These are phyloP conservation scores for Anisogramma anomala DNA, from an alignment of 2,329 filamentous ascomycete genomes.

Conservation along the genomic window DNA sequence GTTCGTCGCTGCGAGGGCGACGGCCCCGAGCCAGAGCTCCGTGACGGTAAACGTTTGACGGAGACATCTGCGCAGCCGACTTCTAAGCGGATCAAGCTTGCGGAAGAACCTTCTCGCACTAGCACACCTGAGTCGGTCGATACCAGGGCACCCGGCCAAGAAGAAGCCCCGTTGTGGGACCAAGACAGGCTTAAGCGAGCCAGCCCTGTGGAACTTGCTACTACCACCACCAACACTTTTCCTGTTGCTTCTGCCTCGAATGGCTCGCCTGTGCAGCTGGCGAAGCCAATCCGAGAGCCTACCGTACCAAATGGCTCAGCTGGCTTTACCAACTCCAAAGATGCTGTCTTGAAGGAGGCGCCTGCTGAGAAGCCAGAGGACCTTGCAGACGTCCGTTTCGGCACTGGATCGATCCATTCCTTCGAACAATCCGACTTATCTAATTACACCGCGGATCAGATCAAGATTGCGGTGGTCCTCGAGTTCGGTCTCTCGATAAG, in stretches of 20 bases:
- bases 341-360: background rate
- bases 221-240: background rate
- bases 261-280: background rate
- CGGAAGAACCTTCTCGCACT: slow-evolving; percentile 10
- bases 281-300: slow-evolving; percentile 8
- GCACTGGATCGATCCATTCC: slow-evolving; percentile 10
- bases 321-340: background rate
- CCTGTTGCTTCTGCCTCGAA: background rate
- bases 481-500: slow-evolving; percentile 27
- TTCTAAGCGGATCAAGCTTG: slow-evolving; percentile 31
- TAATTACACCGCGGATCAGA: slow-evolving; percentile 15
- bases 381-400: background rate
- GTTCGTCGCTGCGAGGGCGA: slow-evolving; percentile 7
- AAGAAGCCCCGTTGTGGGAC: too few relatives aligned
- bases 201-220: too few relatives aligned
- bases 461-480: slow-evolving; percentile 26
- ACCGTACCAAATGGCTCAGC: background rate
- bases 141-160: too few relatives aligned
- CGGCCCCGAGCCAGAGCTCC: slow-evolving; percentile 15
- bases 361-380: background rate
- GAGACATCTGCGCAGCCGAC: slow-evolving; percentile 27
- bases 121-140: too few relatives aligned
- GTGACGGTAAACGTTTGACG: slow-evolving; percentile 29
- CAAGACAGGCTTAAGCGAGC: too few relatives aligned
- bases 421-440: slow-evolving; percentile 17